Evolutionary conservation across 305 asterid genomes (phyloP).

Genomic region (Stenogyne calaminthoides): DNA sequence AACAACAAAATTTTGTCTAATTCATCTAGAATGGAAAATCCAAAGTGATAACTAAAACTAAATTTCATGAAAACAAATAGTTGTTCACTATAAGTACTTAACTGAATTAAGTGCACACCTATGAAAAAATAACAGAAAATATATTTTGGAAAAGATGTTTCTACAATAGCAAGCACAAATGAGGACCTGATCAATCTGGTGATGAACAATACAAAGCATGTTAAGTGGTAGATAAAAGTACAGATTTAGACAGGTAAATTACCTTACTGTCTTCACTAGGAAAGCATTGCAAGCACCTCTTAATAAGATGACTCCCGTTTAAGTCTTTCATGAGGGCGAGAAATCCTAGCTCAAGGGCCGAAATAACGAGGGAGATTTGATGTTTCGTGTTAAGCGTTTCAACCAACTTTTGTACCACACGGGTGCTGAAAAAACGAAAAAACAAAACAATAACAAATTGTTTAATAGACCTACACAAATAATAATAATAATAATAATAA

Average conservation of each 20-base stretch:
- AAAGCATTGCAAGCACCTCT: slow-evolving; percentile 83
- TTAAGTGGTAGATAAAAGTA: not conserved
- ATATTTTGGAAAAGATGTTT: too few relatives aligned
- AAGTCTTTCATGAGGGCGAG: slow-evolving; percentile 78
- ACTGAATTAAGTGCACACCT: too few relatives aligned
- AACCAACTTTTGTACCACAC: slow-evolving; percentile 90
- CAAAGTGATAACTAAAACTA: not conserved
- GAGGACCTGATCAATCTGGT: too few relatives aligned
- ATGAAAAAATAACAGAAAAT: too few relatives aligned
- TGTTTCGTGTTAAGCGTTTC: slow-evolving; percentile 71
- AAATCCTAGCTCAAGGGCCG: slow-evolving; percentile 82
- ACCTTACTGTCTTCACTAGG: slow-evolving; percentile 75
- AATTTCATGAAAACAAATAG: not conserved
- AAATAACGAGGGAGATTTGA: slow-evolving; percentile 60
- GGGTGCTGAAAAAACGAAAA: slow-evolving; percentile 54
- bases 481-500: not conserved
- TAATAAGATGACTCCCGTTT: slow-evolving; percentile 87
- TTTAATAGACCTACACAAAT: not conserved
- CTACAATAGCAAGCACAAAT: too few relatives aligned
- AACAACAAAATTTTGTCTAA: not conserved
- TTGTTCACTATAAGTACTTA: too few relatives aligned
- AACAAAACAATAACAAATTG: not conserved
- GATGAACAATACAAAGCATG: not conserved
- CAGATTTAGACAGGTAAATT: slow-evolving; percentile 9
- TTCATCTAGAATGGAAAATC: not conserved